Percentiles rank a stretch among this genome's conserved stretches.
phyloP scores from a whole-genome alignment of 768 basidiomycete genomes.

The Lyophyllum decastes region DNA sequence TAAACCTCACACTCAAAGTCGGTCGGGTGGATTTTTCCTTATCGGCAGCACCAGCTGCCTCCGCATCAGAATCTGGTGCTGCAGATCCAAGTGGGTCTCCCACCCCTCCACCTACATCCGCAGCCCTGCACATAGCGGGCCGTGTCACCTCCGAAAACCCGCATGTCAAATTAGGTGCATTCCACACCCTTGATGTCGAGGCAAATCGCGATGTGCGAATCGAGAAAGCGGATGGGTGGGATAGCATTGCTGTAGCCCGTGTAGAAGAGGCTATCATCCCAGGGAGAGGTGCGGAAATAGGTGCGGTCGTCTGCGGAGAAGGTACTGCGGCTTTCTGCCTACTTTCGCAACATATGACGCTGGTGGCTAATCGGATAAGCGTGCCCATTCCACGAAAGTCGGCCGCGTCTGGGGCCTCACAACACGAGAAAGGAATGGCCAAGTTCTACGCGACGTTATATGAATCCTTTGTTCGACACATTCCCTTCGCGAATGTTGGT shows the following conservation, averaged over 20 bases:
- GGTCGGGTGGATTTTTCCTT: conserved; percentile 81
- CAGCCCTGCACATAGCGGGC: conserved; percentile 84
- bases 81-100: conserved; percentile 36
- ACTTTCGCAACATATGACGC: conserved; percentile 95
- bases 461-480: conserved; percentile 85
- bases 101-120: conserved; percentile 38
- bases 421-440: conserved; percentile 89
- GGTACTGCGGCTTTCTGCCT: conserved; percentile 94
- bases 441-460: conserved; percentile 87
- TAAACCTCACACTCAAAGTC: conserved; percentile 84
- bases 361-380: conserved; percentile 88
- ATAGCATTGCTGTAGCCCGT: conserved; percentile 79
- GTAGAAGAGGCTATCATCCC: conserved; percentile 88
- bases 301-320: conserved; percentile 94
- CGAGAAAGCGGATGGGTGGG: conserved; percentile 89
- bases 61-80: conserved; percentile 40
- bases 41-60: conserved; percentile 50
- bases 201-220: conserved; percentile 88
- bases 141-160: conserved; percentile 84
- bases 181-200: conserved; percentile 93
- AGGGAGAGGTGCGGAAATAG: conserved; percentile 95
- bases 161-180: conserved; percentile 90
- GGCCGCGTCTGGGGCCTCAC: conserved; percentile 74
- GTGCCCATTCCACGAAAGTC: conserved; percentile 91
- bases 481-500: conserved; percentile 73